phyloP scores from a whole-genome alignment of 1,139 yeast genomes.

The Diutina rugosa region DNA sequence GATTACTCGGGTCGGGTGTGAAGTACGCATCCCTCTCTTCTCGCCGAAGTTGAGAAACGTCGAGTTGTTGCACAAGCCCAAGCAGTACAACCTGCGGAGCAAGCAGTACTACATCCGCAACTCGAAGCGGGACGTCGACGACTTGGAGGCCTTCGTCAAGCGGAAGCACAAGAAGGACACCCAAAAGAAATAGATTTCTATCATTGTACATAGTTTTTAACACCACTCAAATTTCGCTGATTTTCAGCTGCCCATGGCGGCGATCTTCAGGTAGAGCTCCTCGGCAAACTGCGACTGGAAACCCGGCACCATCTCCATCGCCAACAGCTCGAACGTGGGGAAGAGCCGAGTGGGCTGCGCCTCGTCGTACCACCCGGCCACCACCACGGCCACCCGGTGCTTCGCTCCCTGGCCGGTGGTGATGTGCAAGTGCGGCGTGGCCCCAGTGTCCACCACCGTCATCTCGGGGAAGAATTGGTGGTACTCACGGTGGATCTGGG shows the following conservation, averaged over 20 bases:
- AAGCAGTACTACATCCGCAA: conserved; percentile 84
- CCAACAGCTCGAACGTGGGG: conserved; percentile 14
- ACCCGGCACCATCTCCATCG: conserved; percentile 7
- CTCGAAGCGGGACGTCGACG: conserved; percentile 73
- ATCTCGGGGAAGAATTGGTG: conserved; percentile 12
- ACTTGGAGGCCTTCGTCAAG: conserved; percentile 39
- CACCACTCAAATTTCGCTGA: background rate
- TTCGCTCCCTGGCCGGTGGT: conserved; percentile 11
- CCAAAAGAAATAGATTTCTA: conserved; percentile 1
- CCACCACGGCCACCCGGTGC: conserved; percentile 16
- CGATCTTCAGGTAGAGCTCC: conserved; percentile 4
- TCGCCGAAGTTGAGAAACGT: conserved; percentile 66
- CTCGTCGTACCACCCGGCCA: conserved; percentile 21
- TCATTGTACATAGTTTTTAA: background rate
- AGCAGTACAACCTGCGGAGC: conserved; percentile 55
- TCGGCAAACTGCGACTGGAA: conserved; percentile 7
- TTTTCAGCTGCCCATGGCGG: background rate
- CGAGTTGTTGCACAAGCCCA: conserved; percentile 64
- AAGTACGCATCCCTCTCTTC: conserved; percentile 63
- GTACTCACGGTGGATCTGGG: conserved; percentile 16
- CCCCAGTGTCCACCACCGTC: background rate
- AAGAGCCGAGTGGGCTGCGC: conserved; percentile 3
- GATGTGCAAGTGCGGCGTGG: conserved; percentile 8
- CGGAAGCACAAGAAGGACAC: conserved; percentile 11
- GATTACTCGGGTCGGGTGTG: conserved; percentile 68